Conservation (phyloP, 768 basidiomycete genomes). For the Leccinum disarticulatum region DNA sequence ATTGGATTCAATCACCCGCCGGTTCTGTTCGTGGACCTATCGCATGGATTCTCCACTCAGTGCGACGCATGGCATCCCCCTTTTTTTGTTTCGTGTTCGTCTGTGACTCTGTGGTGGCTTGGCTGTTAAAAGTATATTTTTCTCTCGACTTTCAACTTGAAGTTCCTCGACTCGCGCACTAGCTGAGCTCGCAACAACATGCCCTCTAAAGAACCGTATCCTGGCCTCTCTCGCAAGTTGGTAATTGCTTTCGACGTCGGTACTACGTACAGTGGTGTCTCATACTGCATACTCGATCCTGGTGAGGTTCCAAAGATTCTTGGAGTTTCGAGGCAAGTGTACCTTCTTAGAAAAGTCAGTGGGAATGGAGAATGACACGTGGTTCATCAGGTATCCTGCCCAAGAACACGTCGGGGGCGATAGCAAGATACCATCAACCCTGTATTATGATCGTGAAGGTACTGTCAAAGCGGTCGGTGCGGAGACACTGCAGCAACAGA, state of each 20-base stretch:
- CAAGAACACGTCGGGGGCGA: conserved; percentile 47
- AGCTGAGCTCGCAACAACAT: conserved; percentile 18
- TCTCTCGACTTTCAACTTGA: not conserved
- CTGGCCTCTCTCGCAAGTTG: conserved; percentile 40
- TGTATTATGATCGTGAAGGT: conserved; percentile 47
- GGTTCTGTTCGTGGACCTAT: not conserved
- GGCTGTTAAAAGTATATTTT: not conserved
- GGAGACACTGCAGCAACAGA: conserved; percentile 37
- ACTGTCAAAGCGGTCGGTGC: conserved; percentile 42
- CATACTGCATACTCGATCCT: conserved; percentile 37
- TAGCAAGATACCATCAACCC: conserved; percentile 48
- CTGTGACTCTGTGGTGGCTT: not conserved
- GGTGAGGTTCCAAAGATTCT: conserved; percentile 33
- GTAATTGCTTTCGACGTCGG: conserved; percentile 36
- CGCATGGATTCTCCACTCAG: not conserved
- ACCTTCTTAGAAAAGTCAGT: not conserved
- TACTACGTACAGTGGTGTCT: conserved; percentile 35
- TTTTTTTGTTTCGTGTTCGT: not conserved
- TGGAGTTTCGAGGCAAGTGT: conserved; percentile 27
- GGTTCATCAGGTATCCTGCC: conserved; percentile 40
- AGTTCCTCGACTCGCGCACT: not conserved
- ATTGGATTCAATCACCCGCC: not conserved
- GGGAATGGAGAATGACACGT: not conserved
- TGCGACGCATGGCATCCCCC: not conserved
- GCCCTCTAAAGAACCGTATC: conserved; percentile 32